Percentiles rank a stretch among this genome's conserved stretches.
phyloP scores from a whole-genome alignment of 2,329 filamentous ascomycete genomes.

The Madurella mycetomatis region DNA sequence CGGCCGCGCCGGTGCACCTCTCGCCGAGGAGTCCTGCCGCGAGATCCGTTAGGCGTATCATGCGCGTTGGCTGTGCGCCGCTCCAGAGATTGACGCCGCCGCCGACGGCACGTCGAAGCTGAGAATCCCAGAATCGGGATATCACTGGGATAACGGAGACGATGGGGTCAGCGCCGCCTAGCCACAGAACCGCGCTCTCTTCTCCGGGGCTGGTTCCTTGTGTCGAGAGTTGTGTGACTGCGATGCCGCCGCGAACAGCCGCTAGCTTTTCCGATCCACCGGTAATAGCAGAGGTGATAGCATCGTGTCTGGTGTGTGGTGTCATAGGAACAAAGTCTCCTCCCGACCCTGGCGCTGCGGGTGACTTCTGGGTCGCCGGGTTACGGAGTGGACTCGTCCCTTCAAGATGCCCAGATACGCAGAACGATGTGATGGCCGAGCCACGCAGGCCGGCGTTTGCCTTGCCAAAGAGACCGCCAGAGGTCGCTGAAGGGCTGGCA shows the following conservation, averaged over 20 bases:
- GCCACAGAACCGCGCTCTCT: conserved; percentile 54
- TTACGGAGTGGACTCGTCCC: conserved; percentile 54
- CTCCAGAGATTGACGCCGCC: conserved; percentile 53
- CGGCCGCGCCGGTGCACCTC: conserved; percentile 48
- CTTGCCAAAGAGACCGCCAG: conserved; percentile 44
- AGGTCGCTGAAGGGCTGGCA: conserved; percentile 40
- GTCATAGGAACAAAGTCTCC: conserved; percentile 61
- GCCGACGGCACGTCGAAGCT: conserved; percentile 48
- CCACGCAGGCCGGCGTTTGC: conserved; percentile 51
- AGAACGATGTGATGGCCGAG: conserved; percentile 56
- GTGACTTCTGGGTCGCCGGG: conserved; percentile 36
- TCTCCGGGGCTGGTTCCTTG: conserved; percentile 43
- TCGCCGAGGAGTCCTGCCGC: conserved; percentile 53
- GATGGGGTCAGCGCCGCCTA: conserved; percentile 50
- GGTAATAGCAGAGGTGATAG: conserved; percentile 40
- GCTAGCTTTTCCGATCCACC: conserved; percentile 48
- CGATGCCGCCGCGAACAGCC: conserved; percentile 49
- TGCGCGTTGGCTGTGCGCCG: conserved; percentile 50
- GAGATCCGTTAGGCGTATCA: conserved; percentile 52
- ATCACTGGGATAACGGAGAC: conserved; percentile 54
- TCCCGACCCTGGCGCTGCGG: conserved; percentile 29
- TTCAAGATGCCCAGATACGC: conserved; percentile 55
- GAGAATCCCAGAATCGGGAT: conserved; percentile 56
- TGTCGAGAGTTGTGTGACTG: conserved; percentile 41
- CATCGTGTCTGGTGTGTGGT: conserved; percentile 55